Base-by-base conservation (phyloP, 2,329 filamentous ascomycete species). In the Aspergillus versicolor region DNA sequence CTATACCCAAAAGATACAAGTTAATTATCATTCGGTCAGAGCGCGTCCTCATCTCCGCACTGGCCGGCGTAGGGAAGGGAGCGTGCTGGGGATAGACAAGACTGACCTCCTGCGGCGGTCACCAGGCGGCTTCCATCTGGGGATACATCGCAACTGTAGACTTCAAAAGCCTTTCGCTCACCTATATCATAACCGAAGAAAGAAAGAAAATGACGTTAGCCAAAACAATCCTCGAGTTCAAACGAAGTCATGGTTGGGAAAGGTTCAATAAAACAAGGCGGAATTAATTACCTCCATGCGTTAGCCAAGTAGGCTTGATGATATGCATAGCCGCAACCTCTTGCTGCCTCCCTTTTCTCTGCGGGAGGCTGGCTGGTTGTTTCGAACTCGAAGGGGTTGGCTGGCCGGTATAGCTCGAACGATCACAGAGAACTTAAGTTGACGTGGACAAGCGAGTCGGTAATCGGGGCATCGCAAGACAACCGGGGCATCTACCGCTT, bases 111-210 rank as follows among this genome's bases (percentile, higher is more conserved):
- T 68, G 92, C 94, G 61, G 93, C 94, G 19, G 94, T 97, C 48
- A 93, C 94, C 56, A 99, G 84, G 63, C 94, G 87, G 70, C 87
- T 88, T 64, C 93, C 94, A 78, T 99, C 94, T 13, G 94, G 91
- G 27, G 94, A 99, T 63, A 99, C 87, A 81, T 97, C 91, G 75
- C 93, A 97, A 78, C 91, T 96, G 80, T 97, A 99, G 64, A 97
- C 93, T 77, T 99, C 94, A 72, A 95, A 96, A 73, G 97, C 92
- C 73, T 97, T 97, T 74, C 96, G 91, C 80, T 99, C 94, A 73
- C 93, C 89, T 91, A 68, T 58, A 34, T 55, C 67, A 54, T 62
- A 17, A 21, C 47, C 21, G 58, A 42, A 32, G 38, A 27, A 21
- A 32, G 22, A 40, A 43, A 17, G 21, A 15, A 47, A 12, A 13